Base-by-base conservation (phyloP, 2,329 filamentous ascomycete genomes). In the Xylaria sp. region DNA sequence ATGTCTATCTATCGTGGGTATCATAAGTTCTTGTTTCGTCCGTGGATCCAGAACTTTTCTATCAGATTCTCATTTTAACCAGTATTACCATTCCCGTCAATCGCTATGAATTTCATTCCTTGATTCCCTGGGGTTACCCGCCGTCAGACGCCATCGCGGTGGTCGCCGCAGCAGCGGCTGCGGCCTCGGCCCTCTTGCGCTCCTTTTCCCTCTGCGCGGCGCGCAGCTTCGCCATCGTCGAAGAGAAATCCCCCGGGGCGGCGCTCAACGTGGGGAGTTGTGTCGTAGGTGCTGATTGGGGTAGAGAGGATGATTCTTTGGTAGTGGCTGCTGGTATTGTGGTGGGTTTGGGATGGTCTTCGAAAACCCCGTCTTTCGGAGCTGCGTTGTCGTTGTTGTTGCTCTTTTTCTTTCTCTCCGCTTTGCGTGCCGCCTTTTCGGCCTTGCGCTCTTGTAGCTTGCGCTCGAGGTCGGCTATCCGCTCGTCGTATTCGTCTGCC, bases 121-220 rank as follows among this genome's bases (percentile, higher is more conserved):
- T 29, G 23, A 15, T 33, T 40, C 25, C 37, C 11, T 44, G 3
- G 3, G 13, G n/a, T 21, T 25, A 43, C 17, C n/a, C 21, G 17
- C 44, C 13, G 19, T 52, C 49, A 25, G 47, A 57, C 31, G 35
- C 10, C 19, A 54, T 47, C 47, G 49, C 23, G 23, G 35, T 3
- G 19, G 21, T 47, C 25, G 38, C 25, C 2, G 52, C 19, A 23
- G 44, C 33, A 1, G 64, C 74, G 3, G 76, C 77, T 4, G 73
- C 77, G 58, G 80, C 78, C 41, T 73, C 72, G 52, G 84, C 82
- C 63, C 80, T 79, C 67, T 77, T 78, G 43, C 76, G 71, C 64
- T 87, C 79, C 54, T 85, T 83, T 63, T 84, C 83, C 11, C 84
- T 80, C 71, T 87, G 84, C 23, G 84, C 84, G 58, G 81, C 85